Conservation (phyloP, 768 basidiomycete genomes). For the button mushroom (Agaricus bisporus) region DNA sequence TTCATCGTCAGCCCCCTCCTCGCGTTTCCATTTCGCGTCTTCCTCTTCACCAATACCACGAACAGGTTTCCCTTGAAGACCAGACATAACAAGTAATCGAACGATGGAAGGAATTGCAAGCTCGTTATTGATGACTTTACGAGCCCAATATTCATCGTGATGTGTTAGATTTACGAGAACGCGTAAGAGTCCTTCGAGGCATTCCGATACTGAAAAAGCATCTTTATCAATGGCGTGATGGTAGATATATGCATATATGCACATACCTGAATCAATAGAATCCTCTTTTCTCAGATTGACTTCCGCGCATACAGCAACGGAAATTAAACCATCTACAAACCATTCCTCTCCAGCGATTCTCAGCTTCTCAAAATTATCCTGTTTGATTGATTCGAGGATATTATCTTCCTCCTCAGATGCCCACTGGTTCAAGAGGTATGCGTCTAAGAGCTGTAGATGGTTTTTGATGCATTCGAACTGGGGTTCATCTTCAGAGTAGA, state of each 20-base stretch:
- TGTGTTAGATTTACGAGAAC: constrained; percentile 72
- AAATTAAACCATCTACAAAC: constrained; percentile 42
- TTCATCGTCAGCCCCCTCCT: constrained; percentile 15
- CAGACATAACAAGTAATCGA: constrained; percentile 36
- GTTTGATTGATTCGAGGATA: neutral
- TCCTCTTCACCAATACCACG: constrained; percentile 5
- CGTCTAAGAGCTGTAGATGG: constrained; percentile 56
- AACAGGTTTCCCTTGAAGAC: constrained; percentile 9
- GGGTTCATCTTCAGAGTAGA: constrained; percentile 14
- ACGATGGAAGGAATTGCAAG: constrained; percentile 41
- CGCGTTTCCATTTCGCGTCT: constrained; percentile 8
- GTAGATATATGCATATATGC: neutral
- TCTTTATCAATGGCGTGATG: neutral
- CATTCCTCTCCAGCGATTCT: constrained; percentile 34
- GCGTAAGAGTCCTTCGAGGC: constrained; percentile 53
- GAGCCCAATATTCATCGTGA: constrained; percentile 50
- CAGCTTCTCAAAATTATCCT: constrained; percentile 18
- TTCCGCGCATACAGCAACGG: constrained; percentile 47
- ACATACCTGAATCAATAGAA: constrained; percentile 16
- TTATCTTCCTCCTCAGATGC: constrained; percentile 9
- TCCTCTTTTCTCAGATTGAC: constrained; percentile 17
- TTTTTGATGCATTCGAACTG: constrained; percentile 42
- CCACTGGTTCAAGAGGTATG: constrained; percentile 60
- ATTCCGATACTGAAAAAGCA: constrained; percentile 31
- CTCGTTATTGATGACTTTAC: constrained; percentile 40